A percentile compares a stretch with the other conserved stretches of the same genome.
phyloP scores from a whole-genome alignment of 768 basidiomycete genomes.

The Lentinula raphanica region DNA sequence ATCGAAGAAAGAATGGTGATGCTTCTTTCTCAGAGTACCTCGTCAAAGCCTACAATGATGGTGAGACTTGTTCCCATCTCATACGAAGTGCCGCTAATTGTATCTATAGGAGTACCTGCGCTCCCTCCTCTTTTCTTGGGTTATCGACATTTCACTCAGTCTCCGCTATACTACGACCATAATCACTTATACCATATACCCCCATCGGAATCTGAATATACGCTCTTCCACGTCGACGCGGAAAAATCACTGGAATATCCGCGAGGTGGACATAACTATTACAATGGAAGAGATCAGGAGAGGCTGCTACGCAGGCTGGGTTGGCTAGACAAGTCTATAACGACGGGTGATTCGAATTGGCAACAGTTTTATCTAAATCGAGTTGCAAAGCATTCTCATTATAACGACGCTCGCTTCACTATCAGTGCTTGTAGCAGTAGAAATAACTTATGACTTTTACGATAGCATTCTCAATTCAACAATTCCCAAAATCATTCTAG shows the following conservation, averaged over 20 bases:
- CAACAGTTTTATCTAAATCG: slow-evolving; percentile 33
- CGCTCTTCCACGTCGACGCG: slow-evolving; percentile 33
- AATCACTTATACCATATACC: slow-evolving; percentile 46
- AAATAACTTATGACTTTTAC: too few relatives aligned
- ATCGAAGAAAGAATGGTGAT: slow-evolving; percentile 30
- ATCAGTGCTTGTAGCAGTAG: too few relatives aligned
- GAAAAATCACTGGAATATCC: slow-evolving; percentile 29
- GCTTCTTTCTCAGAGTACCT: slow-evolving; percentile 38
- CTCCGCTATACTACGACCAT: slow-evolving; percentile 45
- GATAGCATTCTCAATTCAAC: too few relatives aligned
- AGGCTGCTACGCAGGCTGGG: slow-evolving; percentile 32
- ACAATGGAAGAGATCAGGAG: slow-evolving; percentile 52
- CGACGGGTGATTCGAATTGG: slow-evolving; percentile 31
- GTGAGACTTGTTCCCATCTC: slow-evolving; percentile 21
- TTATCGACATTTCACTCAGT: slow-evolving; percentile 44
- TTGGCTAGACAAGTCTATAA: slow-evolving; percentile 37
- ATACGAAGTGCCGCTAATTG: neutral
- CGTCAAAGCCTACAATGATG: slow-evolving; percentile 54
- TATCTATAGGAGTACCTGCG: slow-evolving; percentile 43
- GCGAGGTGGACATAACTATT: slow-evolving; percentile 60
- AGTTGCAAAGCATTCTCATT: slow-evolving; percentile 3
- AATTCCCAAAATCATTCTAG: too few relatives aligned
- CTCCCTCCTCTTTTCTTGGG: slow-evolving; percentile 50
- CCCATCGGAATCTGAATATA: slow-evolving; percentile 37
- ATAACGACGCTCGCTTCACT: too few relatives aligned